Conservation (phyloP, 495 filamentous ascomycete genomes). For the Penicillium paxilli region DNA sequence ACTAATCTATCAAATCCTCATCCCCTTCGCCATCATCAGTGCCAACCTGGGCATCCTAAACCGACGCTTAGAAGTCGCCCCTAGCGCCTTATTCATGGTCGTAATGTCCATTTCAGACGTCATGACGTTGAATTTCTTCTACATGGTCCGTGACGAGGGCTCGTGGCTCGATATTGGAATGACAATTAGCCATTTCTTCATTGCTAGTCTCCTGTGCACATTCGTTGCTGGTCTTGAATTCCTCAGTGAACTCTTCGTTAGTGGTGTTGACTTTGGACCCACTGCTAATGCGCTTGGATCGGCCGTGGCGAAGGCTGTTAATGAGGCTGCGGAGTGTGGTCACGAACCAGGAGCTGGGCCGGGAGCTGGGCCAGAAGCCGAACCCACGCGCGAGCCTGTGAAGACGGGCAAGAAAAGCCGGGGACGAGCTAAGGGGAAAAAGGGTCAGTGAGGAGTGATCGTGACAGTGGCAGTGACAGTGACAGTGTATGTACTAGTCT, state of each 20-base stretch:
- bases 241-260: slow-evolving; percentile 79
- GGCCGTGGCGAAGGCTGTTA: slow-evolving; percentile 16
- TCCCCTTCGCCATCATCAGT: slow-evolving; percentile 91
- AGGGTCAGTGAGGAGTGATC: background rate
- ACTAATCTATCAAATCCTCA: slow-evolving; percentile 84
- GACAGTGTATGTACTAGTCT: too few species aligned
- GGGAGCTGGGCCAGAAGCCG: background rate
- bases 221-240: slow-evolving; percentile 90
- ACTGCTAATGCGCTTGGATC: slow-evolving; percentile 9
- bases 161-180: slow-evolving; percentile 97
- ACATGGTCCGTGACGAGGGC: slow-evolving; percentile 92
- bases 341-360: slow-evolving; percentile 8
- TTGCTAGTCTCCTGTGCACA: slow-evolving; percentile 83
- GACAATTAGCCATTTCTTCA: slow-evolving; percentile 91
- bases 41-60: slow-evolving; percentile 96
- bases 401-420: background rate
- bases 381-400: background rate
- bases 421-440: slow-evolving; percentile 9
- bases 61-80: slow-evolving; percentile 74
- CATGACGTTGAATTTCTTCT: slow-evolving; percentile 96
- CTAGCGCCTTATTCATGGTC: slow-evolving; percentile 86
- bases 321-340: slow-evolving; percentile 18
- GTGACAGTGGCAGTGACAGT: too few species aligned
- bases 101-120: slow-evolving; percentile 92
- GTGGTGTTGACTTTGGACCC: slow-evolving; percentile 71